Conservation (phyloP, 495 filamentous ascomycete genomes). For the Penicillium tannophilum region DNA sequence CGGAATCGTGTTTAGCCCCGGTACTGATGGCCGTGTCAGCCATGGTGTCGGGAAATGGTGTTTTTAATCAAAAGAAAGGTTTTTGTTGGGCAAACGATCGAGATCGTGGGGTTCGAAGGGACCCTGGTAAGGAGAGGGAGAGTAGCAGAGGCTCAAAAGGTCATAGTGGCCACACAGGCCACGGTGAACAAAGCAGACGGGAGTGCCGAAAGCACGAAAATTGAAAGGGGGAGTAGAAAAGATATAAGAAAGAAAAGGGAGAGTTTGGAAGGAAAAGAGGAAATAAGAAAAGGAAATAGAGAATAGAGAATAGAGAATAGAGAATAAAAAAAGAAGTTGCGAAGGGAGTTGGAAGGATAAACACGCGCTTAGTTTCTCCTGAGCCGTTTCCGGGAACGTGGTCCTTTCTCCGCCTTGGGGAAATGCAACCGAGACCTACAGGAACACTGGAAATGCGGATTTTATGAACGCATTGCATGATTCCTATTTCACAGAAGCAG, state of each 20-base stretch:
- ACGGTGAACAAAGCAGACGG: constrained; percentile 14
- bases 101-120: neutral
- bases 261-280: constrained; percentile 10
- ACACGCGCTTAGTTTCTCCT: constrained; percentile 1
- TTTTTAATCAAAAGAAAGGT: neutral
- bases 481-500: no score
- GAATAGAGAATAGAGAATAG: constrained; percentile 1
- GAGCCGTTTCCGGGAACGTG: constrained; percentile 15
- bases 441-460: no score
- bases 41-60: constrained; percentile 24
- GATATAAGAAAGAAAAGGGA: constrained; percentile 13
- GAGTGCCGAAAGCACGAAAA: constrained; percentile 5
- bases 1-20: constrained; percentile 65
- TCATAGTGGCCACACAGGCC: constrained; percentile 17
- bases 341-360: constrained; percentile 4
- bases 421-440: neutral
- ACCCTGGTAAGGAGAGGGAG: constrained; percentile 10
- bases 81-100: neutral
- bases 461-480: no score
- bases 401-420: neutral
- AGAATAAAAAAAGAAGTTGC: neutral
- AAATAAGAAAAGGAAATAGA: constrained; percentile 11
- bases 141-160: constrained; percentile 12
- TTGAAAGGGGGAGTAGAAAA: constrained; percentile 10
- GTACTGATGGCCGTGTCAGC: constrained; percentile 56